Conservation (phyloP, 2,329 filamentous ascomycete genomes). For the Pestalotiopsis sp. region DNA sequence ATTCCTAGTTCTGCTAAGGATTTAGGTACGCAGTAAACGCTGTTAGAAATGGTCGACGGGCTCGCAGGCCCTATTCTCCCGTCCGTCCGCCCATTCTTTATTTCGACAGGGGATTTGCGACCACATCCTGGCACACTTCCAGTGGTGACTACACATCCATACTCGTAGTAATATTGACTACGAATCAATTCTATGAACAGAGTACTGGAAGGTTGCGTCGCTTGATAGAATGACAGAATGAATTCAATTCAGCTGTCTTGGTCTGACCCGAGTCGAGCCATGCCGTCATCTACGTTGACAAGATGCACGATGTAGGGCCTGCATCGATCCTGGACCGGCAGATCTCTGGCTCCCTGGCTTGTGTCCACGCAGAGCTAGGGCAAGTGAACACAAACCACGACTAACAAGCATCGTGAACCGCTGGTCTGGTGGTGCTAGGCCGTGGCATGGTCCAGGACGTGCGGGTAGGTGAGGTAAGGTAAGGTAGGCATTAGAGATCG, state of each 20-base stretch:
- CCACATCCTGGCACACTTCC: neutral
- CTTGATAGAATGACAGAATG: neutral
- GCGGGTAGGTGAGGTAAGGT: neutral
- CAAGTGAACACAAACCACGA: neutral
- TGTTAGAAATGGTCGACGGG: neutral
- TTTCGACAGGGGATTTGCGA: neutral
- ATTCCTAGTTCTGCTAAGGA: neutral
- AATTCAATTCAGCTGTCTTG: neutral
- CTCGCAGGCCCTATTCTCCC: neutral
- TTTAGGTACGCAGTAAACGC: neutral
- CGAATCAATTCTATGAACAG: no score
- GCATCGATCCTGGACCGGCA: constrained; percentile 13
- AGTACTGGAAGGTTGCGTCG: no score
- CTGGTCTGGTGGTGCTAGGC: neutral
- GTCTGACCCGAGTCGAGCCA: neutral
- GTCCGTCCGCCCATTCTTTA: neutral
- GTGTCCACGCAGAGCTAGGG: neutral
- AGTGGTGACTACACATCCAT: neutral
- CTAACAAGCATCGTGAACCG: constrained; percentile 8
- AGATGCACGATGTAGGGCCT: constrained; percentile 7
- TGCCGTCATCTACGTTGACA: neutral
- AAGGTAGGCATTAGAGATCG: neutral
- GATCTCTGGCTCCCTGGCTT: constrained; percentile 9
- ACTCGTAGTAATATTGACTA: no score
- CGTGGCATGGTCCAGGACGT: neutral